Evolutionary conservation across 2,329 filamentous ascomycete species (phyloP), one percentile per base, ranked within the genome.

Genomic region (Xylariaceae sp.): DNA sequence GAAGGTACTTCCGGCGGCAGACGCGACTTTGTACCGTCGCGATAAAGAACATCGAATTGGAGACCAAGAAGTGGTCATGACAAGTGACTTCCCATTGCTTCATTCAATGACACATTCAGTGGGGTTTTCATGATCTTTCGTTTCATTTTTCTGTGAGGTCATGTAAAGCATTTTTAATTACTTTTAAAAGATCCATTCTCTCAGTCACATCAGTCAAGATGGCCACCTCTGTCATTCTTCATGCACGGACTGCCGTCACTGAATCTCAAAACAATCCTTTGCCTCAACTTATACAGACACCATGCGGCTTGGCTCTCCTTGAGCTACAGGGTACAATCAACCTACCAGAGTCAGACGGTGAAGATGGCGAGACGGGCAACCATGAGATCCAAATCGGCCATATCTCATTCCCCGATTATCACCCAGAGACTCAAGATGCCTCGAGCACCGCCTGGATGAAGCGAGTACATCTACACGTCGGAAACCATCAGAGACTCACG

Each of bases 241-340:
- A 82, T 61, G 77, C 76, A 7, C 72, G 62, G 45, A 64, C 67
- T 1, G 67, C 68, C 18, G 59, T 66, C 11, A 57, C 59, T 17
- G 44, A 62, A n/a, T 34, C 67, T n/a, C 56, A 68, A 1, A 47
- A 58, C 35, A 81, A 74, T 59, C 86, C 89, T 3, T 83, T 97
- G 3, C 94, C 94, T 1, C 74, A 82, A n/a, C 80, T 96, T 63
- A 83, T 97, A 13, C 89, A 92, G 67, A 97, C 93, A 0, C 94
- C 94, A 0, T 87, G 89, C 0, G 94, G 94, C 54, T 83, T 97
- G 47, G 93, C 93, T 15, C 80, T 99, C 51, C 80, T 99, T 59
- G 94, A 97, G 76, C 84, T 99, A 11, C 94, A 99, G 78, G 94
- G 92, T 62, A 90, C 85, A 11, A 87, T 99, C 75, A 93, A 95